These are phyloP conservation scores for Colletotrichum somersetense DNA, from an alignment of 2,329 filamentous ascomycete genomes.

Conservation along the genomic window DNA sequence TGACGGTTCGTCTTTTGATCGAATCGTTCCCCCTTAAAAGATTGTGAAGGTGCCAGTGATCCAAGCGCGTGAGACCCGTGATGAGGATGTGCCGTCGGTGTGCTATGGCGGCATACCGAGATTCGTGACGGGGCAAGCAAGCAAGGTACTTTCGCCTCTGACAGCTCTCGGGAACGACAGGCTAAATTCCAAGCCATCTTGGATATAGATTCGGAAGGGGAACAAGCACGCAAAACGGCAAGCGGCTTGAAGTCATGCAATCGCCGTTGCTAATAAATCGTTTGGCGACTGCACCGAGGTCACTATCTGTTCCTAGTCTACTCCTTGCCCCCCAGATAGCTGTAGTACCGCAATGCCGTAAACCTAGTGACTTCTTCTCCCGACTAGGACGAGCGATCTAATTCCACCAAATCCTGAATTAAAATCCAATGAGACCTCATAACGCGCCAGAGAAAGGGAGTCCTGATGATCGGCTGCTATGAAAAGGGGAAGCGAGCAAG, in stretches of 20 bases:
- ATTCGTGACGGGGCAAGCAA: not conserved
- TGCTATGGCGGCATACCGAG: not conserved
- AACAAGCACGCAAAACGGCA: not conserved
- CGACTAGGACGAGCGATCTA: not conserved
- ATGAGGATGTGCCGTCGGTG: not conserved
- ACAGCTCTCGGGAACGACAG: not conserved
- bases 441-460: not conserved
- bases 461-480: not conserved
- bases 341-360: not conserved
- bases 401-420: not conserved
- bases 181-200: not conserved
- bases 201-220: not conserved
- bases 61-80: not conserved
- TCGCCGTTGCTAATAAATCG: not conserved
- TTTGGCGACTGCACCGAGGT: not conserved
- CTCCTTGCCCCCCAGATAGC: not conserved
- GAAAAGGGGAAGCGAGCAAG: not conserved
- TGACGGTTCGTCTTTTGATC: not conserved
- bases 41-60: not conserved
- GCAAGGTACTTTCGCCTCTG: not conserved
- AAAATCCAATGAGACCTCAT: not conserved
- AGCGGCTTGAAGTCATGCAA: not conserved
- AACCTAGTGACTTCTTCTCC: not conserved
- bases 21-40: not conserved
- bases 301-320: not conserved